Percentiles rank a stretch among this genome's conserved stretches.
Conservation (phyloP, 2,329 filamentous ascomycete genomes). For the Colletotrichum salicis region DNA sequence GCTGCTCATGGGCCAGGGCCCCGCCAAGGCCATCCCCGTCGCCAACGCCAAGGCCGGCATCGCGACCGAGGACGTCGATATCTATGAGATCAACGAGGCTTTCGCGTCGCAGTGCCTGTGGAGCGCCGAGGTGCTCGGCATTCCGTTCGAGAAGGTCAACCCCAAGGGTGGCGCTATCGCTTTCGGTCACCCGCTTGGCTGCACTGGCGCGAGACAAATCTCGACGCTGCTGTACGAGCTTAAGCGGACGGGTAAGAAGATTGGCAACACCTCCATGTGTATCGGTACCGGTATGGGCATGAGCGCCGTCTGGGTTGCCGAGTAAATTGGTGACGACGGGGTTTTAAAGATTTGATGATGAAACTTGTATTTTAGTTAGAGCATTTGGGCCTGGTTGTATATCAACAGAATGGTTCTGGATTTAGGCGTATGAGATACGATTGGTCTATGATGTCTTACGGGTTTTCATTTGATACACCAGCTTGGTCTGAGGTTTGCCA, state of each 20-base stretch:
- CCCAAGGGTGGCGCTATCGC: slow-evolving; percentile 97
- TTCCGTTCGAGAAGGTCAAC: slow-evolving; percentile 90
- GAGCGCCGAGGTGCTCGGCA: slow-evolving; percentile 87
- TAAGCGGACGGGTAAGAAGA: slow-evolving; percentile 81
- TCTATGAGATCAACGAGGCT: slow-evolving; percentile 99
- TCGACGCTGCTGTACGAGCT: slow-evolving; percentile 92
- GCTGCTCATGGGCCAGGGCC: slow-evolving; percentile 94
- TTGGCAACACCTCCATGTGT: slow-evolving; percentile 96
- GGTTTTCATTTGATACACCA: not conserved
- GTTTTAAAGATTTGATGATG: not conserved
- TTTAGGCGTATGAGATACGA: slow-evolving; percentile 28
- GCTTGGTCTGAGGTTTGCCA: no score
- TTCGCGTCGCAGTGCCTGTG: slow-evolving; percentile 96
- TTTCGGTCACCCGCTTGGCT: slow-evolving; percentile 94
- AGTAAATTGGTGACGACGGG: slow-evolving; percentile 62
- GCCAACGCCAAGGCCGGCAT: slow-evolving; percentile 90
- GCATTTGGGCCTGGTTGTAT: slow-evolving; percentile 26
- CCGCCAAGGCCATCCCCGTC: slow-evolving; percentile 95
- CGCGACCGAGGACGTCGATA: slow-evolving; percentile 89
- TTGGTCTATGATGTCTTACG: not conserved
- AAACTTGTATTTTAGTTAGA: slow-evolving; percentile 27
- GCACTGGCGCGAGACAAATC: slow-evolving; percentile 93
- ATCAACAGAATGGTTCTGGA: slow-evolving; percentile 25
- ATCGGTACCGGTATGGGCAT: slow-evolving; percentile 97
- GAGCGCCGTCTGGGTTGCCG: slow-evolving; percentile 95